Percentiles rank a stretch among this genome's conserved stretches.
Evolutionary conservation across 176 grass and related monocot genomes (phyloP).

Genomic region (Zoysia pacifica): DNA sequence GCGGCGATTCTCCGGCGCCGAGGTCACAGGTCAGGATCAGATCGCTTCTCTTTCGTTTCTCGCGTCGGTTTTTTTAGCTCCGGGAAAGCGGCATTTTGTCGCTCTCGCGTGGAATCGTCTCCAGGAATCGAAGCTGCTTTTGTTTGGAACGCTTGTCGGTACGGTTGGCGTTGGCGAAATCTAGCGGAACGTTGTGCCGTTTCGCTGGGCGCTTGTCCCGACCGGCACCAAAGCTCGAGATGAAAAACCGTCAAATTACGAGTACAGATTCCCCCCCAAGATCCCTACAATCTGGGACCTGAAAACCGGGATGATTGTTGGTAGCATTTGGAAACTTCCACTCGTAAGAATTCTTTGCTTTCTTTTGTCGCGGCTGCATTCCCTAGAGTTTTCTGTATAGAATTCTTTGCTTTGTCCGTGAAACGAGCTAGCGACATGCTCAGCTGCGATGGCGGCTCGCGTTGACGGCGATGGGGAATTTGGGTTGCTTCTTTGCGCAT

Average conservation of each 20-base stretch:
- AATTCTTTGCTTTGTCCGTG: not conserved
- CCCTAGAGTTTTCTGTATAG: not conserved
- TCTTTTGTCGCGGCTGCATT: not conserved
- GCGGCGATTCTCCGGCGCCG: not conserved
- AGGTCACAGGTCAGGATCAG: slow-evolving; percentile 43
- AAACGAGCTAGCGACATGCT: not conserved
- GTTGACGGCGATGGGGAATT: slow-evolving; percentile 1
- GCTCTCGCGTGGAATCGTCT: slow-evolving; percentile 18
- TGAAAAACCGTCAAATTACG: not conserved
- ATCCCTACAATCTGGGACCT: not conserved
- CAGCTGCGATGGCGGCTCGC: not conserved
- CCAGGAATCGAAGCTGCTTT: slow-evolving; percentile 22
- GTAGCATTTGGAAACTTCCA: slow-evolving; percentile 26
- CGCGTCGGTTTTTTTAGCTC: slow-evolving; percentile 2
- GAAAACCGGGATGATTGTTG: slow-evolving; percentile 12
- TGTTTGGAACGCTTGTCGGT: slow-evolving; percentile 44
- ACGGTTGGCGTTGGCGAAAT: slow-evolving; percentile 31
- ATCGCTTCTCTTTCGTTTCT: not conserved
- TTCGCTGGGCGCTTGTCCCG: slow-evolving; percentile 11
- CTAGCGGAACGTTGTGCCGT: slow-evolving; percentile 8
- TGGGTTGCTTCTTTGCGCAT: not conserved
- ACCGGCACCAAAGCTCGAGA: not conserved
- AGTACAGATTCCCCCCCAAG: not conserved
- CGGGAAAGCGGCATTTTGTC: slow-evolving; percentile 16
- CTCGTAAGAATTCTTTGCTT: not conserved